These are phyloP conservation scores for Dioszegia hungarica DNA, from an alignment of 768 basidiomycete species.

Conservation along the genomic window DNA sequence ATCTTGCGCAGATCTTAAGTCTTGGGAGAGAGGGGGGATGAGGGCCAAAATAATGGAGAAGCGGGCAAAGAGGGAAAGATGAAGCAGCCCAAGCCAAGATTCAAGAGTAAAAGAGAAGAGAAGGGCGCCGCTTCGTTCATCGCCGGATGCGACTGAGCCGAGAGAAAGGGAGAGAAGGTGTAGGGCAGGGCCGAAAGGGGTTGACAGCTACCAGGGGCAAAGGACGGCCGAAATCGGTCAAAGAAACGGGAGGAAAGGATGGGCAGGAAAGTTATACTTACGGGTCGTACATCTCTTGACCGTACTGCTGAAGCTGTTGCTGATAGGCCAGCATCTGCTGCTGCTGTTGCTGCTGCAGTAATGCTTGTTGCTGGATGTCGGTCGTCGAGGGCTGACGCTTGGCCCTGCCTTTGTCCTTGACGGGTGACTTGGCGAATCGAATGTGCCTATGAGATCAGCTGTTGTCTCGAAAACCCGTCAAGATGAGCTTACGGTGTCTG, in stretches of 20 bases:
- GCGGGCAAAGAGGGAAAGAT: background rate
- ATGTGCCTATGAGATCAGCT: background rate
- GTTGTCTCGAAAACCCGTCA: too few relatives aligned
- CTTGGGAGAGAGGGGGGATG: background rate
- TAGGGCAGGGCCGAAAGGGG: background rate
- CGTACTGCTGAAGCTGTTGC: background rate
- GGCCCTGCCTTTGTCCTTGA: background rate
- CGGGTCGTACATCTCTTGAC: background rate
- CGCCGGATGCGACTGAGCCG: background rate
- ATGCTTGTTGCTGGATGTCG: background rate
- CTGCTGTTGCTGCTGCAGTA: background rate
- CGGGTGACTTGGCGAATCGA: background rate
- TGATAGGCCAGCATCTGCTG: too few relatives aligned
- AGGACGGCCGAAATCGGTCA: background rate
- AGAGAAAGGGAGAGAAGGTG: background rate
- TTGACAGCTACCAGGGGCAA: background rate
- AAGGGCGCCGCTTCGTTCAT: background rate
- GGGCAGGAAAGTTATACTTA: background rate
- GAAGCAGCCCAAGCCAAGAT: background rate
- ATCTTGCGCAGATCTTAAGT: constrained; percentile 1
- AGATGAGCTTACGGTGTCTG: background rate
- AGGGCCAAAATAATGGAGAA: background rate
- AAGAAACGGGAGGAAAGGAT: background rate
- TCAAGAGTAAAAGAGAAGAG: background rate
- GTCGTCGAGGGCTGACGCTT: background rate